These are phyloP conservation scores for Spathaspora girioi DNA, from an alignment of 805 yeast species.

Conservation along the genomic window DNA sequence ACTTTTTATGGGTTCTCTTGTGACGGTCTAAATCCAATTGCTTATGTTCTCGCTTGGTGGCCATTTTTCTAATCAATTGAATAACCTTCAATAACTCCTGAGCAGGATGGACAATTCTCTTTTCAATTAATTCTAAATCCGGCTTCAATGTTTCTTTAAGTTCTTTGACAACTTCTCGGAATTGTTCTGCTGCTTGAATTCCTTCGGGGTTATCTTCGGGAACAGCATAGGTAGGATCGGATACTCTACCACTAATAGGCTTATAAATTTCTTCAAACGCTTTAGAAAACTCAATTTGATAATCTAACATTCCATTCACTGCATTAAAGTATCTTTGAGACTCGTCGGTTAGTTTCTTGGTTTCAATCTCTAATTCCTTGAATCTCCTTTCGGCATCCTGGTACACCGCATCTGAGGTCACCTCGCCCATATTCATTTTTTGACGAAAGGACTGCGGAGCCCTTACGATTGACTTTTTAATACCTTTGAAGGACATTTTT, in stretches of 20 bases:
- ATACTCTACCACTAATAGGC: conserved; percentile 88
- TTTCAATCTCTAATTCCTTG: conserved; percentile 84
- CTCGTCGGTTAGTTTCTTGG: conserved; percentile 85
- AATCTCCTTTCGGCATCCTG: conserved; percentile 95
- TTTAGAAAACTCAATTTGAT: conserved; percentile 92
- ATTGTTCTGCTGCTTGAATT: conserved; percentile 89
- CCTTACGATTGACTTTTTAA: conserved; percentile 73
- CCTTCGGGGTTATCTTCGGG: conserved; percentile 98
- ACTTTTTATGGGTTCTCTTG: conserved; percentile 62
- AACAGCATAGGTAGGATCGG: conserved; percentile 81
- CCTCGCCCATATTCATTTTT: conserved; percentile 78
- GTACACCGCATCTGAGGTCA: conserved; percentile 74
- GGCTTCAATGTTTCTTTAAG: conserved; percentile 85
- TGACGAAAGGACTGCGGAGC: conserved; percentile 92
- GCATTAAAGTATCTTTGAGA: conserved; percentile 87
- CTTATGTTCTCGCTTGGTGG: conserved; percentile 92
- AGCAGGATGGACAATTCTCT: conserved; percentile 86
- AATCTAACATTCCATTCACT: conserved; percentile 88
- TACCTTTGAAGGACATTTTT: conserved; percentile 82
- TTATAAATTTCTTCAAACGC: conserved; percentile 94
- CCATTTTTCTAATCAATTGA: conserved; percentile 84
- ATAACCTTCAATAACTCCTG: conserved; percentile 84
- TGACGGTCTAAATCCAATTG: conserved; percentile 91
- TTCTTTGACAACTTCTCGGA: conserved; percentile 82
- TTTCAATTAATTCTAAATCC: conserved; percentile 86